These are phyloP conservation scores for Balansia obtecta DNA, from an alignment of 2,329 filamentous ascomycete genomes.

Conservation along the genomic window DNA sequence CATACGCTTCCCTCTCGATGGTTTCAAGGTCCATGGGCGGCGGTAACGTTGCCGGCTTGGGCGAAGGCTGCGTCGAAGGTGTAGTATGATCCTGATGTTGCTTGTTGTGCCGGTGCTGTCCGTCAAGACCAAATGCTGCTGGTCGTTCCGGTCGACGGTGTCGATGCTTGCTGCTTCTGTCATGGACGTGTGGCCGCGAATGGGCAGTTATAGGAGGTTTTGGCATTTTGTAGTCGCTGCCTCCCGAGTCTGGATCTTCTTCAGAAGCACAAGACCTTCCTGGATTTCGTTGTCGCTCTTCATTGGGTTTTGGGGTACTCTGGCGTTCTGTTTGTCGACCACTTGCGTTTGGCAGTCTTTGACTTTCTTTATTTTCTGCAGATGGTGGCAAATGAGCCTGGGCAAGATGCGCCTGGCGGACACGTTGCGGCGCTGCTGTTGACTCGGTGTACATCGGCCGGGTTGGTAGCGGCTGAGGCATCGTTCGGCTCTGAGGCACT, in stretches of 20 bases:
- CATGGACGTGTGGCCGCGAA: slow-evolving; percentile 6
- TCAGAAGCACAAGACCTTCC: slow-evolving; percentile 8
- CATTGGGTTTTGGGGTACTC: slow-evolving; percentile 1
- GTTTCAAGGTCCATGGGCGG: neutral
- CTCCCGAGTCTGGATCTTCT: slow-evolving; percentile 3
- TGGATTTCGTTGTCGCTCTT: slow-evolving; percentile 7
- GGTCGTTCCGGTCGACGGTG: slow-evolving; percentile 6
- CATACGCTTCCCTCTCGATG: neutral
- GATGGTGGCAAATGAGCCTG: neutral
- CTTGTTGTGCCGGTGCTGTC: neutral
- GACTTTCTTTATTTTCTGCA: neutral
- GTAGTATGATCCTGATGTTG: neutral
- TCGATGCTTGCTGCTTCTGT: slow-evolving; percentile 7
- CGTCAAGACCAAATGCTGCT: slow-evolving; percentile 8
- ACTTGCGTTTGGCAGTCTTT: neutral
- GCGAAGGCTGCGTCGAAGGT: neutral
- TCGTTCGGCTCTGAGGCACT: neutral
- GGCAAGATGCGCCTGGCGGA: neutral
- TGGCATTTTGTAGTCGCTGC: slow-evolving; percentile 10
- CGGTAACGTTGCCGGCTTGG: neutral
- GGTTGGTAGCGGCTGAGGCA: neutral
- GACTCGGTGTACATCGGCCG: neutral
- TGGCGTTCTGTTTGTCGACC: neutral
- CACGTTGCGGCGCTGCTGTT: neutral
- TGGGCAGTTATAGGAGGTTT: slow-evolving; percentile 10